Percentiles rank a stretch among this genome's conserved stretches.
Evolutionary conservation across 2,329 filamentous ascomycete genomes (phyloP).

Genomic region (Monosporascus sp.): DNA sequence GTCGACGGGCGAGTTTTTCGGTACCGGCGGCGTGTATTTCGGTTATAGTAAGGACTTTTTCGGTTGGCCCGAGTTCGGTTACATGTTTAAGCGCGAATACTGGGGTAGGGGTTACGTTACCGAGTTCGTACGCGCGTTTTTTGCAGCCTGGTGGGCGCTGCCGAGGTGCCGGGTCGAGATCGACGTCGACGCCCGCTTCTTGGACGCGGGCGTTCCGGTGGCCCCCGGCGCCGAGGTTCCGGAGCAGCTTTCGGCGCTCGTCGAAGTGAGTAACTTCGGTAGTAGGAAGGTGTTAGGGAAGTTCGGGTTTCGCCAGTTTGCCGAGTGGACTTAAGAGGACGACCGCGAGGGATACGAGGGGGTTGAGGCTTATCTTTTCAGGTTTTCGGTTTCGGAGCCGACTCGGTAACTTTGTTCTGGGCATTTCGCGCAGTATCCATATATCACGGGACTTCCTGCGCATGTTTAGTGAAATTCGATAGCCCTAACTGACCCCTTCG

Average conservation of each 20-base stretch:
- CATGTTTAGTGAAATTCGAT: too few relatives aligned
- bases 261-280: constrained; percentile 41
- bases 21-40: constrained; percentile 41
- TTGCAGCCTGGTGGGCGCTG: constrained; percentile 43
- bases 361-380: constrained; percentile 4
- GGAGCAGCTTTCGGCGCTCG: constrained; percentile 42
- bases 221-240: constrained; percentile 23
- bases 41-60: constrained; percentile 22
- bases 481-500: too few relatives aligned
- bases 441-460: too few relatives aligned
- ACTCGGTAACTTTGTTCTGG: too few relatives aligned
- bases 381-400: constrained; percentile 7
- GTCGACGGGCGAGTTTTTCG: constrained; percentile 45
- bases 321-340: constrained; percentile 32
- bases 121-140: constrained; percentile 47
- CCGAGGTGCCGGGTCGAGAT: constrained; percentile 40
- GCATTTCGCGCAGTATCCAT: too few relatives aligned
- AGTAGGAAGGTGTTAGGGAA: constrained; percentile 55
- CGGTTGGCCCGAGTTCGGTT: constrained; percentile 56
- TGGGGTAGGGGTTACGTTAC: constrained; percentile 55
- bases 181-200: constrained; percentile 35
- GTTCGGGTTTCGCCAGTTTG: constrained; percentile 45
- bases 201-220: constrained; percentile 16
- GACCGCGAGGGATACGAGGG: constrained; percentile 7
- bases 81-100: constrained; percentile 46